Percentiles rank a stretch among this genome's conserved stretches.
These are phyloP conservation scores for Somion occarium DNA, from an alignment of 1,284 basidiomycete genomes.

Conservation along the genomic window DNA sequence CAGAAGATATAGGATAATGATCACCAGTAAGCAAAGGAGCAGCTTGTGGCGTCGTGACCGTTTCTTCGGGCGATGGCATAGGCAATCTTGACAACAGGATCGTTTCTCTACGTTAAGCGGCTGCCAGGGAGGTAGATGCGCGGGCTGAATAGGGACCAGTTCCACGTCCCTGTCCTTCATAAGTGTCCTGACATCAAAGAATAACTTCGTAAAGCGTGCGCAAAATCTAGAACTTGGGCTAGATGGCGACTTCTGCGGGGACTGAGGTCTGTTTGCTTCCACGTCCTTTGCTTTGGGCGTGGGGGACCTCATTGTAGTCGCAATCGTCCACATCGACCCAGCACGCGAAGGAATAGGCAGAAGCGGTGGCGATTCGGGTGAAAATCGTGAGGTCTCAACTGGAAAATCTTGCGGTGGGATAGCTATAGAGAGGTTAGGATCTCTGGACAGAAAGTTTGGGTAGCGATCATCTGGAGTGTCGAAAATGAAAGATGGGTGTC, in stretches of 20 bases:
- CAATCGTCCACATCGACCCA: conserved; percentile 20
- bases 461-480: conserved; percentile 14
- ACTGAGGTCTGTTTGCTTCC: conserved; percentile 7
- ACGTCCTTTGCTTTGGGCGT: conserved; percentile 12
- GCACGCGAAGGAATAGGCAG: conserved; percentile 12
- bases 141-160: conserved; percentile 25
- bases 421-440: conserved; percentile 20
- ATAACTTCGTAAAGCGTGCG: conserved; percentile 33
- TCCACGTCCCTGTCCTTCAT: conserved; percentile 21
- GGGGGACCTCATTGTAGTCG: conserved; percentile 16
- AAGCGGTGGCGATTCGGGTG: conserved; percentile 19
- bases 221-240: conserved; percentile 14
- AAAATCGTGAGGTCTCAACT: conserved; percentile 18
- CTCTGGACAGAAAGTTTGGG: conserved; percentile 15
- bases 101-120: conserved; percentile 38
- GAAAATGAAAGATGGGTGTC: conserved; percentile 5
- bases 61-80: conserved; percentile 27
- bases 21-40: conserved; percentile 29
- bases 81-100: conserved; percentile 26
- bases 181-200: conserved; percentile 32
- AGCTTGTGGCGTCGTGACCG: conserved; percentile 24
- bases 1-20: conserved; percentile 40
- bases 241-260: conserved; percentile 6
- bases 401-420: conserved; percentile 18
- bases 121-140: conserved; percentile 29